These are phyloP conservation scores for Fraxinus baroniana DNA, from an alignment of 305 asterid species.

Conservation along the genomic window DNA sequence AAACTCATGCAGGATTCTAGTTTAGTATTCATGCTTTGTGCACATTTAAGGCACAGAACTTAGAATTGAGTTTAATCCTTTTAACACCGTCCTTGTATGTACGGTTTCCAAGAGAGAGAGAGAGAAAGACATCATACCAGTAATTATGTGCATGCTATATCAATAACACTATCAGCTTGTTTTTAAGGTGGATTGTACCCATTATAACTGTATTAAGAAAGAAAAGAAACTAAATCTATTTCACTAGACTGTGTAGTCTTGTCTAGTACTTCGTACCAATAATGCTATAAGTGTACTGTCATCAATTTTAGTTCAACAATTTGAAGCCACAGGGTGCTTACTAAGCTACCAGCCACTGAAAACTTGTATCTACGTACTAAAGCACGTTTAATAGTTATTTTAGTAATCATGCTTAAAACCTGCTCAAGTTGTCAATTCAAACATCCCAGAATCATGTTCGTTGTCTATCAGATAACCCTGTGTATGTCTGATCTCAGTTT, in stretches of 20 bases:
- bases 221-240: not conserved
- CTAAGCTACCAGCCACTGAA: not conserved
- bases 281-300: not conserved
- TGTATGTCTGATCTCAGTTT: not conserved
- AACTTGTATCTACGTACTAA: not conserved
- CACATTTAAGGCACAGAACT: not conserved
- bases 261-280: not conserved
- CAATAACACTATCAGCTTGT: not conserved
- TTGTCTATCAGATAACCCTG: not conserved
- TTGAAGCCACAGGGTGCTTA: not conserved
- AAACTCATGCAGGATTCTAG: not conserved
- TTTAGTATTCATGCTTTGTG: not conserved
- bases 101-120: not conserved
- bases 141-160: not conserved
- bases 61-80: not conserved
- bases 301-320: not conserved
- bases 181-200: not conserved
- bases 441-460: not conserved
- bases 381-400: not conserved
- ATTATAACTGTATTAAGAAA: not conserved
- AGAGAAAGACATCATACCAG: not conserved
- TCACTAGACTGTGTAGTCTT: not conserved
- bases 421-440: not conserved
- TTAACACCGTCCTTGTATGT: not conserved
- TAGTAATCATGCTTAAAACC: constrained; percentile 1